Conservation (phyloP, 73 alveolate genomes). For the Urostyla sp. region DNA sequence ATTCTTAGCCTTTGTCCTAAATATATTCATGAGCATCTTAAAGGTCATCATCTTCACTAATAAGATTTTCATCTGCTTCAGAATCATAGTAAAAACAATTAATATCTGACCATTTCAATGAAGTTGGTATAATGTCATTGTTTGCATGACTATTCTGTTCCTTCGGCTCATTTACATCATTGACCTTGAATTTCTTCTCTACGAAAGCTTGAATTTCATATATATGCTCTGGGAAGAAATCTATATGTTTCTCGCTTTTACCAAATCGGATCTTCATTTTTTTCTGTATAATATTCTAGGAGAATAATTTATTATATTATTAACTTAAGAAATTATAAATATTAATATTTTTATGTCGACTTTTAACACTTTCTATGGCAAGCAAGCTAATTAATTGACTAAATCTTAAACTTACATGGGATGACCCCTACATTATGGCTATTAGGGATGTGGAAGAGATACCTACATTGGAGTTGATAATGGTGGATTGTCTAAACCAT, state of each 20-base stretch:
- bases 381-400: background rate
- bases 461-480: conserved; percentile 28
- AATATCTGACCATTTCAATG: too few relatives aligned
- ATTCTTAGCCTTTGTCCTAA: background rate
- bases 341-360: background rate
- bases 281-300: too few relatives aligned
- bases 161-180: too few relatives aligned
- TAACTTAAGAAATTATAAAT: too few relatives aligned
- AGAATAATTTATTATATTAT: too few relatives aligned
- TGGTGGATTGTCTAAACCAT: conserved; percentile 35
- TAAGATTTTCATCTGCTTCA: conserved; percentile 22
- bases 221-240: too few relatives aligned
- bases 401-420: conserved; percentile 3
- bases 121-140: too few relatives aligned
- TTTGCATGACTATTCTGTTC: too few relatives aligned
- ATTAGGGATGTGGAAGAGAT: conserved; percentile 40
- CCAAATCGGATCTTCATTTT: too few relatives aligned
- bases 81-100: conserved; percentile 16
- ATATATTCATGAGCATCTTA: conserved; percentile 3
- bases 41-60: conserved; percentile 18
- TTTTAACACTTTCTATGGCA: conserved; percentile 1
- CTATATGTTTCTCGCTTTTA: too few relatives aligned
- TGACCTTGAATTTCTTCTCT: too few relatives aligned
- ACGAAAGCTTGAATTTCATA: too few relatives aligned
- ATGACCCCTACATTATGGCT: conserved; percentile 14